These are phyloP conservation scores for Diaporthe batatas DNA, from an alignment of 2,329 filamentous ascomycete species.

Conservation along the genomic window DNA sequence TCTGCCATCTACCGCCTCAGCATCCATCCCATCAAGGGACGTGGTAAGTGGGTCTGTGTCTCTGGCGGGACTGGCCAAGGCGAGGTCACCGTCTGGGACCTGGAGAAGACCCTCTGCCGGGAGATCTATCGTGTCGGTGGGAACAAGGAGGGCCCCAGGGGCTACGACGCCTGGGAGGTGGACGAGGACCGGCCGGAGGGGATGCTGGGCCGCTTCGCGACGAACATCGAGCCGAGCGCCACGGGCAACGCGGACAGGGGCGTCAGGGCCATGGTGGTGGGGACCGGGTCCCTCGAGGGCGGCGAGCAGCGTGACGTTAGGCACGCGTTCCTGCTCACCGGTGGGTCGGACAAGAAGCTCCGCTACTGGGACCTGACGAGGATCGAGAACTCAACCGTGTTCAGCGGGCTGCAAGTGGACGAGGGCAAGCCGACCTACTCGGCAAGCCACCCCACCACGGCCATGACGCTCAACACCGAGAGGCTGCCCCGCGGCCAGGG, in stretches of 20 bases:
- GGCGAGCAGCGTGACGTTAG: conserved; percentile 76
- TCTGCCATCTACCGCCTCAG: conserved; percentile 83
- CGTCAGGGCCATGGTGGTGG: conserved; percentile 81
- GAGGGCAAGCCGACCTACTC: conserved; percentile 82
- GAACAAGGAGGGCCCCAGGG: conserved; percentile 70
- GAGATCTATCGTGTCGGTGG: conserved; percentile 86
- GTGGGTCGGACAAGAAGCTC: conserved; percentile 89
- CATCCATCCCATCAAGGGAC: conserved; percentile 82
- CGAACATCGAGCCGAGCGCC: conserved; percentile 74
- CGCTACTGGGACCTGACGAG: conserved; percentile 92
- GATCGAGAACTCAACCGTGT: conserved; percentile 81
- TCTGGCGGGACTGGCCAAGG: conserved; percentile 88
- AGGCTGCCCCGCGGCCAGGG: conserved; percentile 58
- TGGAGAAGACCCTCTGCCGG: conserved; percentile 89
- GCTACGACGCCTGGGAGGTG: conserved; percentile 87
- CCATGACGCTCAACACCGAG: conserved; percentile 77
- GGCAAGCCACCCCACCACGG: conserved; percentile 71
- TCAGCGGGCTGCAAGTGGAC: conserved; percentile 81
- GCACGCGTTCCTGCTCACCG: conserved; percentile 87
- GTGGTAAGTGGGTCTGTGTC: conserved; percentile 88
- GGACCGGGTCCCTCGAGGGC: conserved; percentile 74
- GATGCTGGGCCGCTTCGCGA: conserved; percentile 88
- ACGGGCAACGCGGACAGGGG: conserved; percentile 71
- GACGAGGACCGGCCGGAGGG: conserved; percentile 91
- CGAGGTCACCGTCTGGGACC: conserved; percentile 95